phyloP scores from a whole-genome alignment of 805 yeast species.

The Vanderwaltozyma tropicalis region DNA sequence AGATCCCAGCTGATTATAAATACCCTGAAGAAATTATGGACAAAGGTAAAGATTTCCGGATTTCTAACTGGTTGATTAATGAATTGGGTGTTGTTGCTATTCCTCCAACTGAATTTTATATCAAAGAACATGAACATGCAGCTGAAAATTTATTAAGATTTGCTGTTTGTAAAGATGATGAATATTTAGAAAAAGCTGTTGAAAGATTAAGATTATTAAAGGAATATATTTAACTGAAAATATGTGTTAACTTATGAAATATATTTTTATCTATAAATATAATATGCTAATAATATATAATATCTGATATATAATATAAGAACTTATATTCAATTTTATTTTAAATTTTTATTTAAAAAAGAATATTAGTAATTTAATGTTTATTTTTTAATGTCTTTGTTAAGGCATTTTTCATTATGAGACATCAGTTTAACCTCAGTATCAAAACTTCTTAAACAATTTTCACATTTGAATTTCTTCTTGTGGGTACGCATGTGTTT shows the following conservation, averaged over 20 bases:
- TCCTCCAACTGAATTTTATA: slow-evolving; percentile 93
- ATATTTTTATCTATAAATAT: too few species aligned
- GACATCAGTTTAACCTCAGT: slow-evolving; percentile 32
- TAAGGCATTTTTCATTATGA: slow-evolving; percentile 26
- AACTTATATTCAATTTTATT: too few species aligned
- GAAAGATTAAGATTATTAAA: slow-evolving; percentile 60
- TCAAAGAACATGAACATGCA: slow-evolving; percentile 55
- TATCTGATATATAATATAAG: too few species aligned
- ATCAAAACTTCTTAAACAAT: slow-evolving; percentile 45
- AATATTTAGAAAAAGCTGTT: slow-evolving; percentile 70
- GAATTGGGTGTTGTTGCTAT: slow-evolving; percentile 92
- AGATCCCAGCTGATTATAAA: slow-evolving; percentile 61
- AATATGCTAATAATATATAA: too few species aligned
- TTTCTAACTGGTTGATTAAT: slow-evolving; percentile 86
- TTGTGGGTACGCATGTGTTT: slow-evolving; percentile 80
- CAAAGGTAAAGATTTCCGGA: slow-evolving; percentile 76
- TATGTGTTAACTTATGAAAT: too few species aligned
- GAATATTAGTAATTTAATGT: too few species aligned
- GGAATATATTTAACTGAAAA: slow-evolving; percentile 32
- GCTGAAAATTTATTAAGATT: slow-evolving; percentile 83
- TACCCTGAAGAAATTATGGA: slow-evolving; percentile 59
- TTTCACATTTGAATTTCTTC: slow-evolving; percentile 40
- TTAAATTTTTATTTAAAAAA: too few species aligned
- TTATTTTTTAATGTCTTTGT: too few species aligned
- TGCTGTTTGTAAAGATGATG: slow-evolving; percentile 93